Evolutionary conservation across 2,329 filamentous ascomycete species (phyloP).

Genomic region (Xylaria digitata): DNA sequence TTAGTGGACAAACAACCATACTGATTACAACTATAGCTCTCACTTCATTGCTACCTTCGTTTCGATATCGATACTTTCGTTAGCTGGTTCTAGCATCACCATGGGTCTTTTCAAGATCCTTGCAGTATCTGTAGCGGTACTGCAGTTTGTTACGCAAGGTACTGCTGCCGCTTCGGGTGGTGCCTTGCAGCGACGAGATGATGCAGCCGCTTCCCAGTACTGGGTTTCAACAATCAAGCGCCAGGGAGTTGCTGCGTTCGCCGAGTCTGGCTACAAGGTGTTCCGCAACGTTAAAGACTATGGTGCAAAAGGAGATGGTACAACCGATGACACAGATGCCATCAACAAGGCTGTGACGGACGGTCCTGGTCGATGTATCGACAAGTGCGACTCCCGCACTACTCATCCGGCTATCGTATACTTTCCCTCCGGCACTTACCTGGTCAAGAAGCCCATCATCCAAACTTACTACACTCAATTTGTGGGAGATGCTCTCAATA

Average conservation of each 20-base stretch:
- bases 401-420: slow-evolving; percentile 88
- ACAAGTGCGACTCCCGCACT: slow-evolving; percentile 85
- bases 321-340: slow-evolving; percentile 84
- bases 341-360: slow-evolving; percentile 86
- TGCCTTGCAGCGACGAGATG: slow-evolving; percentile 43
- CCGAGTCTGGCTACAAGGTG: slow-evolving; percentile 70
- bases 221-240: slow-evolving; percentile 79
- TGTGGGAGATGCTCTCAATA: slow-evolving; percentile 78
- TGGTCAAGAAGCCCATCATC: slow-evolving; percentile 81
- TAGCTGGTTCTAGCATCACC: slow-evolving; percentile 49
- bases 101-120: slow-evolving; percentile 51
- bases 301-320: slow-evolving; percentile 74
- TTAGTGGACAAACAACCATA: slow-evolving; percentile 21
- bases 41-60: slow-evolving; percentile 34
- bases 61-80: slow-evolving; percentile 39
- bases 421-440: slow-evolving; percentile 89
- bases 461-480: slow-evolving; percentile 96
- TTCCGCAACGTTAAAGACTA: slow-evolving; percentile 83
- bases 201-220: slow-evolving; percentile 62
- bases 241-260: slow-evolving; percentile 75
- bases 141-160: slow-evolving; percentile 44
- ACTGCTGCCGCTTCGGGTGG: slow-evolving; percentile 39
- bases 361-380: slow-evolving; percentile 79
- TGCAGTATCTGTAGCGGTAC: slow-evolving; percentile 44
- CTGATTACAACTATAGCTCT: slow-evolving; percentile 22